phyloP scores from a whole-genome alignment of 2,329 filamentous ascomycete species.

The Talaromyces pinophilus region DNA sequence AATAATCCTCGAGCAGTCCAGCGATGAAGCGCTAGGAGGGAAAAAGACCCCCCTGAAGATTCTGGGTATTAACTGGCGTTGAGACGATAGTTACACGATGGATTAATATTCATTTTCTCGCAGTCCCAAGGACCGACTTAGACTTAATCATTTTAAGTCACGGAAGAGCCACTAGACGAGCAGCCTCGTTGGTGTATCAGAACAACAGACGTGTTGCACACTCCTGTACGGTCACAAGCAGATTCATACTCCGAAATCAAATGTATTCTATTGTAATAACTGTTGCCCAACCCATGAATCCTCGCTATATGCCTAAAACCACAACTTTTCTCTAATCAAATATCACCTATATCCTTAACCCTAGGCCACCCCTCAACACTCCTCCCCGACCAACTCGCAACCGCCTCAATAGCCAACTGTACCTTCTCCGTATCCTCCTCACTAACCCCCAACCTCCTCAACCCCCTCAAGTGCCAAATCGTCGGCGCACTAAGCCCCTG shows the following conservation, averaged over 20 bases:
- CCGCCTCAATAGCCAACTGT: constrained; percentile 29
- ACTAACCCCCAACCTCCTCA: constrained; percentile 43
- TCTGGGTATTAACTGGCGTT: constrained; percentile 53
- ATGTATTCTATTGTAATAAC: neutral
- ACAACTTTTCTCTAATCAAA: neutral
- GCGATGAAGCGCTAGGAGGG: constrained; percentile 37
- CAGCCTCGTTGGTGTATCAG: neutral
- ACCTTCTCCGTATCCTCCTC: constrained; percentile 44
- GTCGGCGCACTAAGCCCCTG: constrained; percentile 46
- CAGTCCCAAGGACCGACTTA: too few species aligned
- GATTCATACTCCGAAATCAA: neutral
- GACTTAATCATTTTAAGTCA: too few species aligned
- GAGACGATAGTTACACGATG: neutral
- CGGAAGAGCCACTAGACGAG: neutral
- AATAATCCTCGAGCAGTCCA: constrained; percentile 49
- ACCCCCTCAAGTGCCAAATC: constrained; percentile 50
- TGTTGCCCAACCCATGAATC: neutral
- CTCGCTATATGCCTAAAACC: neutral
- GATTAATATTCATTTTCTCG: neutral
- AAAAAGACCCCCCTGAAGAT: constrained; percentile 52
- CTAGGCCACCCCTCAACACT: constrained; percentile 27
- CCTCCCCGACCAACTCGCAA: constrained; percentile 28
- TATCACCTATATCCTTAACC: constrained; percentile 28
- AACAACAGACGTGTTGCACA: neutral
- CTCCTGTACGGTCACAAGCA: neutral